phyloP scores from a whole-genome alignment of 352 stramenopile genomes.

The Pythium sp. region DNA sequence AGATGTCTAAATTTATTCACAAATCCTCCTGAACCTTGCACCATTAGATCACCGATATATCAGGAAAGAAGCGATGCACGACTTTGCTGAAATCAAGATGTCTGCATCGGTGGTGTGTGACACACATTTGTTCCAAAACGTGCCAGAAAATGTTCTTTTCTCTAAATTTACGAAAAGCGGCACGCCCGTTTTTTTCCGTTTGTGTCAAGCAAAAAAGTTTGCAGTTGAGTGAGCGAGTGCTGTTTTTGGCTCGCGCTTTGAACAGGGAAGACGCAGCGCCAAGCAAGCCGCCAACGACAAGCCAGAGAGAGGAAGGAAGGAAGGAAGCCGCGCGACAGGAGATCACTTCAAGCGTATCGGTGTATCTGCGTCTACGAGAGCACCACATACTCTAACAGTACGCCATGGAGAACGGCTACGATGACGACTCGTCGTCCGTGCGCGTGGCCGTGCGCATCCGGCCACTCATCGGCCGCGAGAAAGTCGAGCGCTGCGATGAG shows the following conservation, averaged over 20 bases:
- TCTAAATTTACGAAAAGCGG: no score
- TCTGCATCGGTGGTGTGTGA: no score
- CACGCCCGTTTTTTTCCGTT: not conserved
- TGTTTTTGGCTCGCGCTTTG: not conserved
- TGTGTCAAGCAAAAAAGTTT: not conserved
- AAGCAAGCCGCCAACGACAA: not conserved
- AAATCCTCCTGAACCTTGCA: no score
- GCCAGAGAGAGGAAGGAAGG: not conserved
- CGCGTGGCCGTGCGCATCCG: slow-evolving; percentile 84
- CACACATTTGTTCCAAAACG: no score
- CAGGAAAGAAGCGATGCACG: no score
- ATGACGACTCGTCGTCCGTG: slow-evolving; percentile 64
- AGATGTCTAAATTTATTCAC: no score
- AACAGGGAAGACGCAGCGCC: not conserved
- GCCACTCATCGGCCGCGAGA: slow-evolving; percentile 84
- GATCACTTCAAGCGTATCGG: not conserved
- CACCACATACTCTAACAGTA: not conserved
- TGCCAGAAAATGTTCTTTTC: no score
- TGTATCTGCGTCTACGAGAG: not conserved
- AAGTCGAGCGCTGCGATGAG: slow-evolving; percentile 87
- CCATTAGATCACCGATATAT: no score
- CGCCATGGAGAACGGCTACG: slow-evolving; percentile 22
- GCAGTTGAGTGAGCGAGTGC: not conserved
- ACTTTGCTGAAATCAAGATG: no score
- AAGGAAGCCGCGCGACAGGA: not conserved